Evolutionary conservation across 139 green algal species (phyloP), one percentile per base, ranked within the genome.

Genomic region (Micractinium conductrix): DNA sequence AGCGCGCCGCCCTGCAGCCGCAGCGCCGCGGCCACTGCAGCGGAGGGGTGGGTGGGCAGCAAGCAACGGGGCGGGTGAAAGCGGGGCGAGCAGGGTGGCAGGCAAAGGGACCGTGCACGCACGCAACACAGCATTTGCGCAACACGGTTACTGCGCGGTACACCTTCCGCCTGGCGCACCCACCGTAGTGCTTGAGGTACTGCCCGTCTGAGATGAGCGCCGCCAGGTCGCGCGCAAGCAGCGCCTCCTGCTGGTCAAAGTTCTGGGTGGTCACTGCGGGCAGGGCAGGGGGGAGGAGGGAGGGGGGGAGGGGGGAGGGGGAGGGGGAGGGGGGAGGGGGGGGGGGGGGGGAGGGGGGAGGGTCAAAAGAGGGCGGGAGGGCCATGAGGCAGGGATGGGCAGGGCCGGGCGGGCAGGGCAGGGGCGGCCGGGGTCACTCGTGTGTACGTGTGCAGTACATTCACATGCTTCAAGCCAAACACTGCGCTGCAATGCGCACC

Each of bases 181-280:
- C 38, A 50, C 38, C 75, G 43, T 89, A 87, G 65, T 89, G 81
- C 71, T 67, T 74, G 19, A 89, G 62, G 72, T 81, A 87, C 62
- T 74, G 67, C 16, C 69, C 74, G 35, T 89, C 86, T 24, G 86
- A 70, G 38, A 89, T 89, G 43, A 89, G 63, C 3, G 72, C 75
- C 2, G 86, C 60, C 28, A 89, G 86, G 58, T 89, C 86, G 3
- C 44, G 53, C n/a, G 73, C 63, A 24, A 89, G 65, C 45, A 78
- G 40, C 24, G 72, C 86, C 91, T 98, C 95, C 78, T 95, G 84
- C 80, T 96, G 90, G 53, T 93, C 87, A 89, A 91, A 92, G 28
- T 84, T 92, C 74, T 92, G 86, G 42, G 82, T 76, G 37, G 93
- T 80, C 21, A 90, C 93, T 90, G 86, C 83, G 74, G 7, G 50